Evolutionary conservation across 2,329 filamentous ascomycete genomes (phyloP).

Genomic region (Dactylellina leptospora): DNA sequence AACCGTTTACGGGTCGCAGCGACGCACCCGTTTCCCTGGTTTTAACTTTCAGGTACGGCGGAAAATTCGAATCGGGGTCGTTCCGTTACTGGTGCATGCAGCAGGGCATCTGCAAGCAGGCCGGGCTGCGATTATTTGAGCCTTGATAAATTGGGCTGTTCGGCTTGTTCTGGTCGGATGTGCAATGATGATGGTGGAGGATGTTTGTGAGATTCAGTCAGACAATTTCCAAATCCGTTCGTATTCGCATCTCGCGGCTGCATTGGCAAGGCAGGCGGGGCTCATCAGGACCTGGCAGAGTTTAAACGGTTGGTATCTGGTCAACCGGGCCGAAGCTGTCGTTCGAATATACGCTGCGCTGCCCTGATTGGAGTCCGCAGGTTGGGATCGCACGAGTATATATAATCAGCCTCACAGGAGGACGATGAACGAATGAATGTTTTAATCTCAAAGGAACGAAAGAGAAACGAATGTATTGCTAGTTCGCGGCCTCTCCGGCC

Average conservation of each 20-base stretch:
- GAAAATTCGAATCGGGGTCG: neutral
- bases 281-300: neutral
- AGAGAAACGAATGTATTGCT: conserved; percentile 2
- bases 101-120: neutral
- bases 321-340: too few species aligned
- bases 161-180: neutral
- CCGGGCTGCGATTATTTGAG: neutral
- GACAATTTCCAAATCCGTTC: conserved; percentile 49
- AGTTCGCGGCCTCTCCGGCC: conserved; percentile 20
- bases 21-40: too few species aligned
- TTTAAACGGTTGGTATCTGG: too few species aligned
- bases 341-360: too few species aligned
- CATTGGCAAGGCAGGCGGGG: conserved; percentile 7
- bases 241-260: conserved; percentile 41
- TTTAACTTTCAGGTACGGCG: neutral
- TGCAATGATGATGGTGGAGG: conserved; percentile 11
- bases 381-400: neutral
- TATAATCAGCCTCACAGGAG: neutral
- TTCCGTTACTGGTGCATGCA: conserved; percentile 17
- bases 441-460: too few species aligned
- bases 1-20: too few species aligned
- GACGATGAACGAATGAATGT: neutral
- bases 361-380: neutral
- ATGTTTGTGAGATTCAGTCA: conserved; percentile 29
- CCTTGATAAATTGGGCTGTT: neutral